Percentiles rank a stretch among this genome's conserved stretches.
Conservation (phyloP, 2,329 filamentous ascomycete species). For the Calonectria montana region DNA sequence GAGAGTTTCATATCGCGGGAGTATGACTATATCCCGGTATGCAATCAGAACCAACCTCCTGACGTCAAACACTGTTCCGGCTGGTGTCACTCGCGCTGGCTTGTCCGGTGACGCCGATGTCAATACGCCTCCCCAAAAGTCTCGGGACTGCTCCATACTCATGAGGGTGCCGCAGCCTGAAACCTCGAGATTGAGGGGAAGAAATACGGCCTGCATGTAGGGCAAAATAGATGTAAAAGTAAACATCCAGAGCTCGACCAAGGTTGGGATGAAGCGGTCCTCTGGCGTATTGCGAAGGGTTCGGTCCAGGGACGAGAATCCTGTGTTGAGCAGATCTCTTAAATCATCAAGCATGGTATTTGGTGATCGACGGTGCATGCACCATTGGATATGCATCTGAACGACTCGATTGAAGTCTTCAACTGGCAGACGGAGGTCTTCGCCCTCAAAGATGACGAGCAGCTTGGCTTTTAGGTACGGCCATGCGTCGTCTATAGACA, state of each 20-base stretch:
- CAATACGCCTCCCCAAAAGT: conserved; percentile 87
- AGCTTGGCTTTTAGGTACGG: conserved; percentile 81
- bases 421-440: conserved; percentile 81
- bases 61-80: conserved; percentile 77
- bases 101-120: conserved; percentile 49
- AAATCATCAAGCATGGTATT: conserved; percentile 81
- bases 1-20: conserved; percentile 88
- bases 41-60: conserved; percentile 88
- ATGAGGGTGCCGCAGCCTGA: conserved; percentile 85
- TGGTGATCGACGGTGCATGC: conserved; percentile 78
- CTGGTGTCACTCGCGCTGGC: conserved; percentile 57
- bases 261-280: conserved; percentile 86
- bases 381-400: conserved; percentile 81
- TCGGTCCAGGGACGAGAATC: conserved; percentile 88
- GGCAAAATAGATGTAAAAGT: conserved; percentile 92
- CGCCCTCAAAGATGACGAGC: conserved; percentile 82
- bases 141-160: conserved; percentile 80
- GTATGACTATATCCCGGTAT: conserved; percentile 88
- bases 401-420: conserved; percentile 88
- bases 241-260: conserved; percentile 94
- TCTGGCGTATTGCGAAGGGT: conserved; percentile 83
- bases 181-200: conserved; percentile 94
- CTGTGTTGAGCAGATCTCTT: conserved; percentile 79
- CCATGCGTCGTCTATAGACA: conserved; percentile 84
- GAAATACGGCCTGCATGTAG: conserved; percentile 94